Percentiles rank a stretch among this genome's conserved stretches.
Evolutionary conservation across 1,284 basidiomycete species (phyloP).

Genomic region (Cutaneotrichosporon cutaneum): DNA sequence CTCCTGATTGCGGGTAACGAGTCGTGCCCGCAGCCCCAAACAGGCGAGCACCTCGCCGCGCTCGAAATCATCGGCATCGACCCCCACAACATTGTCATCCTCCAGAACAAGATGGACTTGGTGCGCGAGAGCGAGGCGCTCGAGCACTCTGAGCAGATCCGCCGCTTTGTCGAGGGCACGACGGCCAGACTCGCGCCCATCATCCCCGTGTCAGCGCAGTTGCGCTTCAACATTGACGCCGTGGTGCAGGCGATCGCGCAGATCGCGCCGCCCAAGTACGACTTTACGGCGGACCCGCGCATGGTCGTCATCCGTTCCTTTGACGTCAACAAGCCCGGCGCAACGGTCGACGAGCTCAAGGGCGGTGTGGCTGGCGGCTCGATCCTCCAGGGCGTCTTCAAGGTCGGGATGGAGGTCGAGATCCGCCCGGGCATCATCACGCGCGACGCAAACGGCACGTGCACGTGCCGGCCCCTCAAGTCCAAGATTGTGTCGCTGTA

Average conservation of each 20-base stretch:
- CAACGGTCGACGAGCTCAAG: conserved; percentile 94
- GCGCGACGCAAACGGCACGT: conserved; percentile 86
- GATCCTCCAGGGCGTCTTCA: conserved; percentile 88
- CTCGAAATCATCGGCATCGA: conserved; percentile 97
- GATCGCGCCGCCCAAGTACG: conserved; percentile 88
- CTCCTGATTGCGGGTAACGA: conserved; percentile 96
- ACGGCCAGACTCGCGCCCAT: conserved; percentile 96
- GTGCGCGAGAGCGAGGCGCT: conserved; percentile 88
- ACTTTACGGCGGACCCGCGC: conserved; percentile 86
- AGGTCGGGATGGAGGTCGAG: conserved; percentile 86
- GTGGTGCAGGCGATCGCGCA: conserved; percentile 98
- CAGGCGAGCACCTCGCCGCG: conserved; percentile 95
- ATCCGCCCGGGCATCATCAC: conserved; percentile 96
- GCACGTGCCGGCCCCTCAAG: conserved; percentile 90
- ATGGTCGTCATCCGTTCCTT: conserved; percentile 99
- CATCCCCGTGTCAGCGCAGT: conserved; percentile 96
- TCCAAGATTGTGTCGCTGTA: conserved; percentile 85
- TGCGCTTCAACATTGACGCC: conserved; percentile 99
- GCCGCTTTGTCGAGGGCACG: conserved; percentile 91
- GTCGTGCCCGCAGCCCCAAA: conserved; percentile 98
- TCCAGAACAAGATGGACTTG: conserved; percentile 96
- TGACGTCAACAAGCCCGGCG: conserved; percentile 98
- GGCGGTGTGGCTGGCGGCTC: conserved; percentile 98
- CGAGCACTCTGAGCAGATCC: conserved; percentile 90
- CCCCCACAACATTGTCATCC: conserved; percentile 88